These are phyloP conservation scores for Penicillium roqueforti DNA, from an alignment of 495 filamentous ascomycete species.

Conservation along the genomic window DNA sequence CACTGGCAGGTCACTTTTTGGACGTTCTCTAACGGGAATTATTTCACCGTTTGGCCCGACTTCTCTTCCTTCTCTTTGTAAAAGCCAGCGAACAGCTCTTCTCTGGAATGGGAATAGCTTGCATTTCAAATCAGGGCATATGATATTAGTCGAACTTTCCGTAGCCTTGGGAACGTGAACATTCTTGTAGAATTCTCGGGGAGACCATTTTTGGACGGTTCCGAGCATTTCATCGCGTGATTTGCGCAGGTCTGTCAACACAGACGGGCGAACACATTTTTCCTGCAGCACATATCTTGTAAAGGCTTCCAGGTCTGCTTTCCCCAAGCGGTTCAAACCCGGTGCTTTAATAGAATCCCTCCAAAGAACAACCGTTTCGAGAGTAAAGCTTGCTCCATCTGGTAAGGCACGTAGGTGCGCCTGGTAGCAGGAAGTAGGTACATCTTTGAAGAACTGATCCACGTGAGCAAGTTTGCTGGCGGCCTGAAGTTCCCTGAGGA, in stretches of 20 bases:
- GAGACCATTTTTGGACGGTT: conserved; percentile 34
- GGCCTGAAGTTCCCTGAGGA: conserved; percentile 24
- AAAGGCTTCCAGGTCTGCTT: conserved; percentile 23
- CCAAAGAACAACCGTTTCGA: conserved; percentile 37
- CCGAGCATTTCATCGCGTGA: conserved; percentile 18
- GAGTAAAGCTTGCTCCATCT: conserved; percentile 17
- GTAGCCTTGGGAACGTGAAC: conserved; percentile 54
- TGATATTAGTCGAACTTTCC: conserved; percentile 35
- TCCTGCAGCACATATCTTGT: conserved; percentile 31
- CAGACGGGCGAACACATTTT: background rate
- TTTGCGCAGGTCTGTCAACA: background rate
- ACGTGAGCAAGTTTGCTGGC: conserved; percentile 21
- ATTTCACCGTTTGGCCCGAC: conserved; percentile 32
- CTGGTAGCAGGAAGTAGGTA: conserved; percentile 33
- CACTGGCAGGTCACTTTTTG: conserved; percentile 24
- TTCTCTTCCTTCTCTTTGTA: conserved; percentile 54
- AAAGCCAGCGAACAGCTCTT: conserved; percentile 66
- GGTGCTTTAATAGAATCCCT: conserved; percentile 35
- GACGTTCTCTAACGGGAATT: conserved; percentile 10
- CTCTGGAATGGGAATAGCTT: conserved; percentile 68
- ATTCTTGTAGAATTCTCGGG: conserved; percentile 61
- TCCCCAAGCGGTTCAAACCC: conserved; percentile 15
- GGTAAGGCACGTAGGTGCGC: conserved; percentile 21
- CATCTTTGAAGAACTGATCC: conserved; percentile 23
- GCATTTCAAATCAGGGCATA: conserved; percentile 41